A percentile compares a stretch with the other conserved stretches of the same genome.
These are phyloP conservation scores for Rhynchospora pubera DNA, from an alignment of 176 grass and related monocot species.

Conservation along the genomic window DNA sequence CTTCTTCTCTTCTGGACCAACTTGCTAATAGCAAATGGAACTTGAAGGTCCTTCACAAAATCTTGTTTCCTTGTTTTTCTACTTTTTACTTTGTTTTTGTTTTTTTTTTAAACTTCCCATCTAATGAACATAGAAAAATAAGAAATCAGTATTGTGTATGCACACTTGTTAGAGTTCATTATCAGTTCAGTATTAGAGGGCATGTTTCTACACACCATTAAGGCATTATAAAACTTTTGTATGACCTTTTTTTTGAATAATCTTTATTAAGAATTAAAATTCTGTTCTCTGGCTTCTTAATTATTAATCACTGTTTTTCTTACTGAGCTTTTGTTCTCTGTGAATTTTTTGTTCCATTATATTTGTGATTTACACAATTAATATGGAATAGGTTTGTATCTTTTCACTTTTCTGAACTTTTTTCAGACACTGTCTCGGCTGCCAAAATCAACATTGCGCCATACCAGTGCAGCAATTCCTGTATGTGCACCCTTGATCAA, in stretches of 20 bases:
- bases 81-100: background rate
- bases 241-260: background rate
- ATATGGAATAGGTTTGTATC: background rate
- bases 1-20: conserved; percentile 65
- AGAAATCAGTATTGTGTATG: background rate
- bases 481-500: conserved; percentile 32
- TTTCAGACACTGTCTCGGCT: conserved; percentile 68
- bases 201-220: background rate
- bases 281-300: background rate
- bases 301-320: background rate
- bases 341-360: background rate
- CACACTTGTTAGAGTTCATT: background rate
- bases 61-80: background rate
- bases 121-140: background rate
- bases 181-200: background rate
- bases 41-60: conserved; percentile 62
- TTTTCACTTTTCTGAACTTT: background rate
- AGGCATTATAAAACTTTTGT: background rate
- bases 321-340: background rate
- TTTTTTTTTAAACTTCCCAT: background rate
- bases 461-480: conserved; percentile 55
- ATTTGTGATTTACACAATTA: background rate
- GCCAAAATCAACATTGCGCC: conserved; percentile 56
- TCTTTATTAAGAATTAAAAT: background rate
- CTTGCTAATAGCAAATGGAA: conserved; percentile 95